Evolutionary conservation across 1,139 yeast species (phyloP), one percentile per base, ranked within the genome.

Genomic region (Debaryomyces fabryi): DNA sequence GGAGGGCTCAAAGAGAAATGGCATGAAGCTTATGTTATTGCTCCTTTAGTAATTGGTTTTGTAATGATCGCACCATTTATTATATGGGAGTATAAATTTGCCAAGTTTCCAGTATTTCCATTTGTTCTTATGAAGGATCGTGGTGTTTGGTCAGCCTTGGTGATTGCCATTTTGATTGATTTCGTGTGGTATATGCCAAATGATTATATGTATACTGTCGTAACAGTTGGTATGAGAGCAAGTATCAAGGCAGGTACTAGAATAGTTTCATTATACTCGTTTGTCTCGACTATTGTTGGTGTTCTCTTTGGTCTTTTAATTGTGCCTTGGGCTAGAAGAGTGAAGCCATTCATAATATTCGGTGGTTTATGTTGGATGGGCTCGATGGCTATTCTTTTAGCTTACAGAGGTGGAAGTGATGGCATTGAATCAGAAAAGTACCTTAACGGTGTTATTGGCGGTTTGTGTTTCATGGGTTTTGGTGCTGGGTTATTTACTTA

Each of bases 401-500:
- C 75, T 52, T 85, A 63, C 69, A 76, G 90, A 65, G 86, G 85
- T 49, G 80, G 77, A 45, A 71, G 67, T 47, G 65, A 65, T 33
- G 72, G 72, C 29, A 60, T 81, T 32, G 71, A 55, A 24, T 53
- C 61, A 34, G 59, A 67, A 41, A 54, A 49, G 39, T 61, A 59
- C 52, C 51, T 74, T 49, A 54, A 70, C 34, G 92, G 92, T 55
- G 74, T 86, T 49, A 83, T 86, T 60, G 92, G 88, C 35, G 81
- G 84, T 23, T 74, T 83, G 56, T 80, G 85, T 58, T 61, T 85
- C 32, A 72, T 85, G 69, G 93, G 92, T 64, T 71, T 86, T 47
- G 89, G 90, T 57, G 86, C 88, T 43, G 87, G 88, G 8, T 75
- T 86, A 64, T 84, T 84, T 69, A 81, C 88, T 18, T 85, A 84